These are phyloP conservation scores for Calocybe indica DNA, from an alignment of 768 basidiomycete genomes.

Conservation along the genomic window DNA sequence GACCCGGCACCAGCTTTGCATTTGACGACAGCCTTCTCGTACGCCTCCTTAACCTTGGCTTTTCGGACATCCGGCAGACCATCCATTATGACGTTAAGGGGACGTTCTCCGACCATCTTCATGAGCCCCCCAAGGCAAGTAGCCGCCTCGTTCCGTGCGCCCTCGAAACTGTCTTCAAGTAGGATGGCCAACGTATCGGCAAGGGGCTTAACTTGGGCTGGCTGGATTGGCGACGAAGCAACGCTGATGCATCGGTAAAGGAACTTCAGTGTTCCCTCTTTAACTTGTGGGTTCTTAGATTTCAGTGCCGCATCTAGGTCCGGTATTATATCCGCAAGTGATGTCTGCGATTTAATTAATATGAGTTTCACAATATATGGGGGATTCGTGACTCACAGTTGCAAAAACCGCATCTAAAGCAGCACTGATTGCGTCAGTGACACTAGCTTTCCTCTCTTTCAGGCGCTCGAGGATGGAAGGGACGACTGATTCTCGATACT, in stretches of 20 bases:
- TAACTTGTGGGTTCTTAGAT: constrained; percentile 95
- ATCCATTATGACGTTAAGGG: constrained; percentile 83
- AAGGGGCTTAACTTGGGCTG: constrained; percentile 74
- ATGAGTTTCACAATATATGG: constrained; percentile 3
- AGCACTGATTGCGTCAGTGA: constrained; percentile 82
- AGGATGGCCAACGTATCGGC: constrained; percentile 70
- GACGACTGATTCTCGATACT: constrained; percentile 66
- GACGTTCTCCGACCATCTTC: constrained; percentile 95
- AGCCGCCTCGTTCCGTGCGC: constrained; percentile 88
- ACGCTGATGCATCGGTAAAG: constrained; percentile 70
- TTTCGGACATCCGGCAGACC: constrained; percentile 81
- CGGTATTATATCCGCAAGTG: constrained; percentile 74
- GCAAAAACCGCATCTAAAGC: constrained; percentile 86
- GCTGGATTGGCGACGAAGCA: constrained; percentile 64
- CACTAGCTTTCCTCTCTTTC: constrained; percentile 90
- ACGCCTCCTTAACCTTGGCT: constrained; percentile 90
- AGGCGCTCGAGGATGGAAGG: constrained; percentile 78
- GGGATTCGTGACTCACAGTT: constrained; percentile 42
- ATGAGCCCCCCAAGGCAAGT: constrained; percentile 82
- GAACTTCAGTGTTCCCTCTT: constrained; percentile 88
- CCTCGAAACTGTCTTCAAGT: constrained; percentile 85
- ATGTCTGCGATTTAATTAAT: constrained; percentile 44
- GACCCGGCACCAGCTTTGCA: constrained; percentile 65
- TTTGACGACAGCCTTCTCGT: constrained; percentile 88
- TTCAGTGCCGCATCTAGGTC: constrained; percentile 73